Evolutionary conservation across 2,329 filamentous ascomycete species (phyloP).

Genomic region (Colletotrichum agaves): DNA sequence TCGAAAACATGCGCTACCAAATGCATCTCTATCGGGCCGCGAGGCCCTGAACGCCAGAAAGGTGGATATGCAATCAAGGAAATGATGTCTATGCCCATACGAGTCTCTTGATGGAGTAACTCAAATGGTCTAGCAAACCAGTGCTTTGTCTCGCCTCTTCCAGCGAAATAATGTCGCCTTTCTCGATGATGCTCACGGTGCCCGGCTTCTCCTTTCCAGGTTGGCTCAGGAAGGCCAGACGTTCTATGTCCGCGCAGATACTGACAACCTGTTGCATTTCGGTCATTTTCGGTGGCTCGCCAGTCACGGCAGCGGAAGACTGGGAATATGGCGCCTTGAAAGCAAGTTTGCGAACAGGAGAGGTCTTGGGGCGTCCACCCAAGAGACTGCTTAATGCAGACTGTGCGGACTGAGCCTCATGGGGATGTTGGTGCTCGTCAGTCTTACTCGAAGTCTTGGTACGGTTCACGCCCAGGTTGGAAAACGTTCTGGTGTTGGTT

Average conservation of each 20-base stretch:
- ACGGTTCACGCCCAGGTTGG: conserved; percentile 53
- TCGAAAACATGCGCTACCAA: conserved; percentile 97
- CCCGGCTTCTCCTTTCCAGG: conserved; percentile 54
- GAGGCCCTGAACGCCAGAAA: conserved; percentile 12
- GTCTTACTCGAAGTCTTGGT: conserved; percentile 11
- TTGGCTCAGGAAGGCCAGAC: conserved; percentile 65
- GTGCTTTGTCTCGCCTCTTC: conserved; percentile 89
- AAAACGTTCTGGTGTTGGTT: conserved; percentile 87
- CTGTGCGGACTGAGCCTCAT: conserved; percentile 32
- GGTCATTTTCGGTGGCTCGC: conserved; percentile 56
- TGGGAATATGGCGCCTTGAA: conserved; percentile 66
- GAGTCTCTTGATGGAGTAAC: conserved; percentile 91
- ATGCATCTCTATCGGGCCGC: conserved; percentile 78
- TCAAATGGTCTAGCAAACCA: conserved; percentile 84
- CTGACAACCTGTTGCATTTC: conserved; percentile 67
- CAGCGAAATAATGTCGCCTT: conserved; percentile 81
- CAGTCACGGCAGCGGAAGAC: conserved; percentile 65
- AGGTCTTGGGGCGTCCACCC: conserved; percentile 48
- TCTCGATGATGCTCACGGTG: conserved; percentile 60
- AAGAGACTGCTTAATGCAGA: conserved; percentile 56
- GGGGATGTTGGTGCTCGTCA: conserved; percentile 12
- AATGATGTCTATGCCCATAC: conserved; percentile 74
- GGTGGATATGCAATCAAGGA: neutral
- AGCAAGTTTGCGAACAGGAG: conserved; percentile 57
- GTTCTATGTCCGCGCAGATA: conserved; percentile 82